These are phyloP conservation scores for Staphylotrichum tortipilum DNA, from an alignment of 495 filamentous ascomycete genomes.

Conservation along the genomic window DNA sequence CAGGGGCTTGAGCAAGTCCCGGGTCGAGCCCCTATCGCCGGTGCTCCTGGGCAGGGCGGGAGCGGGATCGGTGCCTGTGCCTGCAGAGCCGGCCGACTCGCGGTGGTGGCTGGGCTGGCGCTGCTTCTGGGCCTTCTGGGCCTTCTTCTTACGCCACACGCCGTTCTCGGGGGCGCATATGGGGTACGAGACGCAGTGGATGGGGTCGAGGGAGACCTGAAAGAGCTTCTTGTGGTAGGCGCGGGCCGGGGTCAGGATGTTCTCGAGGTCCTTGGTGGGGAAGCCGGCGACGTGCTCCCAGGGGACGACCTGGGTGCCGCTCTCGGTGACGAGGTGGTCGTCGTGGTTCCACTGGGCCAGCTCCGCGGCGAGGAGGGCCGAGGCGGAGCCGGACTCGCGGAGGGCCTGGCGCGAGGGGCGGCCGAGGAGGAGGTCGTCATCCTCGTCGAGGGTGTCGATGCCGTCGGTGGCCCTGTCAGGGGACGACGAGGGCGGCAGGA, in stretches of 20 bases:
- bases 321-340: constrained; percentile 44
- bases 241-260: constrained; percentile 67
- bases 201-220: constrained; percentile 74
- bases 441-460: constrained; percentile 32
- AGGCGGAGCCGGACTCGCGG: constrained; percentile 27
- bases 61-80: too few relatives aligned
- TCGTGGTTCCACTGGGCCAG: constrained; percentile 49
- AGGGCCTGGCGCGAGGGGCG: constrained; percentile 19
- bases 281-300: constrained; percentile 77
- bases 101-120: constrained; percentile 7
- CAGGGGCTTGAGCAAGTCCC: constrained; percentile 30
- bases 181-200: constrained; percentile 79
- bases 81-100: too few relatives aligned
- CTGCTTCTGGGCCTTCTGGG: constrained; percentile 21
- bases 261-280: constrained; percentile 68
- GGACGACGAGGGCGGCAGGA: constrained; percentile 22
- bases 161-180: constrained; percentile 82
- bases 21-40: constrained; percentile 17
- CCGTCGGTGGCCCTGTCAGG: constrained; percentile 14
- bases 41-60: constrained; percentile 8
- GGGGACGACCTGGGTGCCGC: constrained; percentile 48
- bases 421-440: constrained; percentile 33
- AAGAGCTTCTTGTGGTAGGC: constrained; percentile 82
- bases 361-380: constrained; percentile 27
- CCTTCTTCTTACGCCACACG: constrained; percentile 74